Percentiles rank a stretch among this genome's conserved stretches.
Evolutionary conservation across 139 green algal genomes (phyloP).

Genomic region (Yamagishiella unicocca): DNA sequence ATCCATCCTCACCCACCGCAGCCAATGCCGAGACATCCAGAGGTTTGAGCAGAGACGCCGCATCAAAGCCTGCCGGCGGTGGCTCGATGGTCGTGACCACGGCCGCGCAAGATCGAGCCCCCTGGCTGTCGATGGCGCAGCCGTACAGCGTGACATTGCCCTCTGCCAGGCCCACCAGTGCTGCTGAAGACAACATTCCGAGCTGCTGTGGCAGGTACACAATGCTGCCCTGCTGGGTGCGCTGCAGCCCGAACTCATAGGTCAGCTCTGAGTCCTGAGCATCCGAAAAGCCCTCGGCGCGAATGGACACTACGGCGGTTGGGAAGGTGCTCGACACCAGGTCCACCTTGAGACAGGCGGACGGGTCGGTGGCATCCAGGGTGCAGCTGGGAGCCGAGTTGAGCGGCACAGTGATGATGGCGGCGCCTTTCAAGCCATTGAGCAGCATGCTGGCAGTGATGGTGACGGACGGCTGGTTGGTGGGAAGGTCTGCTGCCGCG

Average conservation of each 20-base stretch:
- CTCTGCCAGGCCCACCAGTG: conserved; percentile 9
- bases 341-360: neutral
- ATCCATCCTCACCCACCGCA: too few relatives aligned
- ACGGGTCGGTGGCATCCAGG: neutral
- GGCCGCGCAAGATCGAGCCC: neutral
- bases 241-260: conserved; percentile 35
- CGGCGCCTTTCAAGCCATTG: neutral
- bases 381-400: conserved; percentile 17
- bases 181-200: neutral
- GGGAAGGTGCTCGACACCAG: neutral
- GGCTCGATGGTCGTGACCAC: neutral
- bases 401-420: conserved; percentile 9
- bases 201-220: conserved; percentile 14
- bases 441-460: neutral
- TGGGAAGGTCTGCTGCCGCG: neutral
- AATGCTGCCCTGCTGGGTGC: neutral
- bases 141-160: conserved; percentile 1
- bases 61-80: neutral
- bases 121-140: conserved; percentile 15
- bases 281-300: neutral
- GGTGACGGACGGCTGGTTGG: neutral
- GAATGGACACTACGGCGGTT: neutral
- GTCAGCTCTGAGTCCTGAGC: neutral
- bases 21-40: too few relatives aligned
- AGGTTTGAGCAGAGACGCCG: neutral